These are phyloP conservation scores for Gamsiella multidivaricata DNA, from an alignment of 192 early-diverging fungal species.

Conservation along the genomic window DNA sequence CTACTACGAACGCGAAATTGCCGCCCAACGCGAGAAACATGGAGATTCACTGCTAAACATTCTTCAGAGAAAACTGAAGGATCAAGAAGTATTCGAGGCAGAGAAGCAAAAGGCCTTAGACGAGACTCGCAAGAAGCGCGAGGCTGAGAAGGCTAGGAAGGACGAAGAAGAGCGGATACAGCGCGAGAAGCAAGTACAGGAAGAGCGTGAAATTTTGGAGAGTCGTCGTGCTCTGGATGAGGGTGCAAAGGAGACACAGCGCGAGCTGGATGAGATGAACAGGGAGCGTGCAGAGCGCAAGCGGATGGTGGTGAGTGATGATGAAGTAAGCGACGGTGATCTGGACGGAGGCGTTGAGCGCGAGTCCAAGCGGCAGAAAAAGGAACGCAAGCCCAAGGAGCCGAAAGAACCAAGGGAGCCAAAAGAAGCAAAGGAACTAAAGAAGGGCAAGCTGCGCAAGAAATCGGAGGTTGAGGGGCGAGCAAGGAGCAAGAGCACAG, in stretches of 20 bases:
- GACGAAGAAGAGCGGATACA: slow-evolving; percentile 48
- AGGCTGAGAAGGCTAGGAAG: slow-evolving; percentile 58
- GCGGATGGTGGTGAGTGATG: slow-evolving; percentile 45
- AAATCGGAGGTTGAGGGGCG: slow-evolving; percentile 46
- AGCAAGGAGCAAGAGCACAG: slow-evolving; percentile 43
- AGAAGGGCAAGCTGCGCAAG: slow-evolving; percentile 49
- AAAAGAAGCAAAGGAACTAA: slow-evolving; percentile 44
- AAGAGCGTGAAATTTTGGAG: slow-evolving; percentile 60
- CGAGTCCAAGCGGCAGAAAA: slow-evolving; percentile 43
- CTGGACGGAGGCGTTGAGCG: slow-evolving; percentile 27
- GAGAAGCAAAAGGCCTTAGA: slow-evolving; percentile 62
- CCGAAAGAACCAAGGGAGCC: slow-evolving; percentile 43
- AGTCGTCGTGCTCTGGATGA: slow-evolving; percentile 49
- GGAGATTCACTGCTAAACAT: slow-evolving; percentile 69
- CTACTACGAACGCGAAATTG: slow-evolving; percentile 71
- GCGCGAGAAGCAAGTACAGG: slow-evolving; percentile 40
- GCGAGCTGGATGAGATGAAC: slow-evolving; percentile 50
- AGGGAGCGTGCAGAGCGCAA: slow-evolving; percentile 52
- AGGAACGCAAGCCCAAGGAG: slow-evolving; percentile 51
- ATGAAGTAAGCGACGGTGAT: slow-evolving; percentile 41
- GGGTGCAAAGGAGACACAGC: slow-evolving; percentile 42
- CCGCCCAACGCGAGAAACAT: slow-evolving; percentile 69
- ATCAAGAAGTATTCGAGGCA: slow-evolving; percentile 70
- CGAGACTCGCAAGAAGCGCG: slow-evolving; percentile 65
- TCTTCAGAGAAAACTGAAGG: slow-evolving; percentile 64